Base-by-base conservation (phyloP, 768 basidiomycete genomes). In the Suillus brevipes region DNA sequence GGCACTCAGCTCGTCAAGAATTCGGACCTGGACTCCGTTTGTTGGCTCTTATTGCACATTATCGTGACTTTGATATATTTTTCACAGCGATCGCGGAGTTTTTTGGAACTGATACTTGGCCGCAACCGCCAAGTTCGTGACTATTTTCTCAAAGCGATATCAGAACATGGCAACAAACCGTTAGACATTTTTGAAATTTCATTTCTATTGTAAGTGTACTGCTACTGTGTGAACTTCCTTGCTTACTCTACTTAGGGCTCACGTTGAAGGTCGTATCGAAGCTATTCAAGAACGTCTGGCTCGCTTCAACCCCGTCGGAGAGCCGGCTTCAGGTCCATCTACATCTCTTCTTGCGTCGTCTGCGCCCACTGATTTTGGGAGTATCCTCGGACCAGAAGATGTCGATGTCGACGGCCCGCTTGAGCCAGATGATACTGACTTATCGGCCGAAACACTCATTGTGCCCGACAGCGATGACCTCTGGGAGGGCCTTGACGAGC, bases 401-500 rank as follows among this genome's bases (percentile, higher is more conserved):
- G 16, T 6, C 42, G n/a, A 60, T 59, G 28, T 68, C 18, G 25
- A 34, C 25, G 28, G 60, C 72, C 1, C 72, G 8, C 61, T 62
- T 52, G 68, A 73, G 38, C 62, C 73, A 16, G 72, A 75, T 9
- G 67, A 76, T 10, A 62, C 43, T 6, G 70, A 75, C 18, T 2
- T 63, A 6, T 74, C 71, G 0, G 50, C 63, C 18, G 53, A 62
- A 13, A 73, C 69, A 0, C 64, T 78, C 12, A 64, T 69, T 13
- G 72, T 73, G 50, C 70, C 68, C 36, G 78, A 76, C 43, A 81
- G 78, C 61, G 86, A 87, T 53, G 83, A 83, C 23, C 78, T 82
- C 40, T 87, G 85, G 82, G 79, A 77, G 53, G 74, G 74, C 18
- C 67, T 85, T 60, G 80, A 81, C n/a, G 82, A 82, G 28, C 42